Conservation (phyloP, 2,329 filamentous ascomycete species). For the Fusarium pininemorale region DNA sequence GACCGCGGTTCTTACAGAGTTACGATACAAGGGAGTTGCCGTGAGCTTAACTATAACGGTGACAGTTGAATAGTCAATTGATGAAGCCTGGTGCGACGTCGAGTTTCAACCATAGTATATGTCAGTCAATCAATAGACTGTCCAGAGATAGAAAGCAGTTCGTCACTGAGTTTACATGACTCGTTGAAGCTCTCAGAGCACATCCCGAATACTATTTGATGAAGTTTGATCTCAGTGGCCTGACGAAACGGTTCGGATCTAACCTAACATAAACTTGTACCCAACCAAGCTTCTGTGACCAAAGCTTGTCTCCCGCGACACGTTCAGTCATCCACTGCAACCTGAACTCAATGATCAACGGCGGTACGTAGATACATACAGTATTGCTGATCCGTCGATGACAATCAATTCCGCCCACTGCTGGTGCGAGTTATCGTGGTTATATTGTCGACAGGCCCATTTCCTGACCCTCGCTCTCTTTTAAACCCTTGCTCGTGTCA, state of each 20-base stretch:
- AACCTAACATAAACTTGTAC: neutral
- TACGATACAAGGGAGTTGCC: neutral
- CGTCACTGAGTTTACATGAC: neutral
- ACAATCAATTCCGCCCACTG: conserved; percentile 6
- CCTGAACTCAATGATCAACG: conserved; percentile 7
- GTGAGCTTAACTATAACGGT: neutral
- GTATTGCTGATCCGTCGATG: conserved; percentile 11
- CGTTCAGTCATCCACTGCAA: conserved; percentile 1
- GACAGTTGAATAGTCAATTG: neutral
- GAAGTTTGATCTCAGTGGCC: neutral
- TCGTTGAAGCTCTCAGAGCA: neutral
- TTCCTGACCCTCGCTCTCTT: neutral
- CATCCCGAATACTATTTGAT: neutral
- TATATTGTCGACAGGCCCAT: neutral
- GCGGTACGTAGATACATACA: neutral
- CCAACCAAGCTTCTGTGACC: conserved; percentile 12
- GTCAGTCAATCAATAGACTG: neutral
- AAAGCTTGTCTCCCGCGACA: conserved; percentile 19
- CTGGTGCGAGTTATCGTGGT: neutral
- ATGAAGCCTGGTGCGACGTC: neutral
- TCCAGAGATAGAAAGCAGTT: neutral
- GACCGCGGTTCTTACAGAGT: neutral
- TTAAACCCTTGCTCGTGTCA: neutral
- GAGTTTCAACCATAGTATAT: neutral
- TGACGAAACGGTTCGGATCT: conserved; percentile 9